phyloP scores from a whole-genome alignment of 2,329 filamentous ascomycete species.

The Tolypocladium sp. region DNA sequence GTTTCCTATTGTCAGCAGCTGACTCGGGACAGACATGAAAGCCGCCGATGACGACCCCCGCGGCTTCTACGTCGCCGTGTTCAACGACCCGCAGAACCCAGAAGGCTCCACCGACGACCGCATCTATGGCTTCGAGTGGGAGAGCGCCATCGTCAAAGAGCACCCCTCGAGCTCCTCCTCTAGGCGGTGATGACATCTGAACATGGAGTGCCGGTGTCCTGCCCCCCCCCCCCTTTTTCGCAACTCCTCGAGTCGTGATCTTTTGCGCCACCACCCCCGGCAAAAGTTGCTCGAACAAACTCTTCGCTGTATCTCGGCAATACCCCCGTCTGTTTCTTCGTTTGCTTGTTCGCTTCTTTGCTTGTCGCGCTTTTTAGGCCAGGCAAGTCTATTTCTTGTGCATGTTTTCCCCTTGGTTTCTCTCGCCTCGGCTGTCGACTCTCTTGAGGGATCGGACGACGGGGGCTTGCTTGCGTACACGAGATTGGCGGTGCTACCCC shows the following conservation, averaged over 20 bases:
- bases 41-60: constrained; percentile 15
- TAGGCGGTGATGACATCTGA: background rate
- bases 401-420: background rate
- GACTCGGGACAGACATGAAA: constrained; percentile 11
- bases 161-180: background rate
- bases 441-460: background rate
- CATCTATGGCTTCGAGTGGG: constrained; percentile 17
- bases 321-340: background rate
- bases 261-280: background rate
- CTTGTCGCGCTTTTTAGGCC: background rate
- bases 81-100: constrained; percentile 19
- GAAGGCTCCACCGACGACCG: constrained; percentile 13
- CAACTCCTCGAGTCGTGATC: background rate
- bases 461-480: background rate
- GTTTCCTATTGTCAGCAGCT: background rate
- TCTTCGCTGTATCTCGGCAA: background rate
- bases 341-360: background rate
- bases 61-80: constrained; percentile 25
- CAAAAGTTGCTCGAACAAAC: background rate
- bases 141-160: constrained; percentile 12
- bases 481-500: background rate
- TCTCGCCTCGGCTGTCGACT: background rate
- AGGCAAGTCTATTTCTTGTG: background rate
- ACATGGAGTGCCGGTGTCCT: background rate
- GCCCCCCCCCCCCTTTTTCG: background rate